phyloP scores from a whole-genome alignment of 768 basidiomycete genomes.

The Mycena leptocephala region DNA sequence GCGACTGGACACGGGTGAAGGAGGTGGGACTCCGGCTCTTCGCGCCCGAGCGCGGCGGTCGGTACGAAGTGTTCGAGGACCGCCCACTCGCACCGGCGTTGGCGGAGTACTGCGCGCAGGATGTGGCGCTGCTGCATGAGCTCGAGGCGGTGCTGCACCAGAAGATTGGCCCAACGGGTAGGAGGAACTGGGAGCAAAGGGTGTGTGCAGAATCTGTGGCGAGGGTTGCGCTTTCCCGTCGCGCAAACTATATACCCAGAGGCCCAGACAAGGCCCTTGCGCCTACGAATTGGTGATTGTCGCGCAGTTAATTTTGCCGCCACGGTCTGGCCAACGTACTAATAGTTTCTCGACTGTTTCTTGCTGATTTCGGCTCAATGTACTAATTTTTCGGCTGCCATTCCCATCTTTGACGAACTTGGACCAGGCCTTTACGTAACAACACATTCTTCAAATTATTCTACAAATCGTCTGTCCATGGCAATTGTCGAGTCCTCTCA shows the following conservation, averaged over 20 bases:
- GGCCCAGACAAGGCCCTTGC: conserved; percentile 27
- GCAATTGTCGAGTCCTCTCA: not conserved
- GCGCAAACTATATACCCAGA: conserved; percentile 10
- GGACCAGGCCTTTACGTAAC: not conserved
- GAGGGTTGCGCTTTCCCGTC: conserved; percentile 6
- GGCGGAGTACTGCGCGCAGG: conserved; percentile 47
- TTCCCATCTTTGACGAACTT: not conserved
- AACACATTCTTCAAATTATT: not conserved
- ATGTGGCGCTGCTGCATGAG: conserved; percentile 47
- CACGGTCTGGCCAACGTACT: not conserved
- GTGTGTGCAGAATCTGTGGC: conserved; percentile 17
- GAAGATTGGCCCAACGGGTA: not conserved
- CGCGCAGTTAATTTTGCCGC: not conserved
- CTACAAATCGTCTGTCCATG: not conserved
- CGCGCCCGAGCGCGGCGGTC: conserved; percentile 46
- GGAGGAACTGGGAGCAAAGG: conserved; percentile 21
- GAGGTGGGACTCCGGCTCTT: conserved; percentile 50
- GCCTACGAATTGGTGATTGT: conserved; percentile 31
- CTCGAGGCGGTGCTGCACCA: conserved; percentile 34
- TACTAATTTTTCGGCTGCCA: not conserved
- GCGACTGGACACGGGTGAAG: conserved; percentile 47
- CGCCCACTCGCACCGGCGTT: conserved; percentile 45
- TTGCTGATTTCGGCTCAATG: not conserved
- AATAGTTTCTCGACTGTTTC: not conserved
- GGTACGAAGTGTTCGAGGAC: conserved; percentile 44